Evolutionary conservation across 768 basidiomycete species (phyloP), one percentile per base, ranked within the genome.

Genomic region (Austroboletus eburneus): DNA sequence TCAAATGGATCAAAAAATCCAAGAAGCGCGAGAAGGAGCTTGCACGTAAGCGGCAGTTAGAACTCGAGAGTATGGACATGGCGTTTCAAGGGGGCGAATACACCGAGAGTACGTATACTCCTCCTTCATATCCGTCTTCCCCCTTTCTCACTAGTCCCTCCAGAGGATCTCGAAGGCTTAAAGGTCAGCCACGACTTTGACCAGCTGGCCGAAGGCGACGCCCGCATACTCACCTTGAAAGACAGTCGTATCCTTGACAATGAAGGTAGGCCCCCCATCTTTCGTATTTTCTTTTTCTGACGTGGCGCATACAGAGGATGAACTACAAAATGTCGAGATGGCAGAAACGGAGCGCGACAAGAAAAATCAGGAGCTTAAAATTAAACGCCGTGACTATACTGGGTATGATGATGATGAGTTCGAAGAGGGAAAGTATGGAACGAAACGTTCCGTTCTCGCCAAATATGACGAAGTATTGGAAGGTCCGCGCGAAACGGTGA

Each of bases 371-470:
- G 89, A 93, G 36, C 69, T 88, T 40, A 95, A 96, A 69, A 91
- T 86, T 37, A 92, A 95, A 72, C 83, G 78, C 47, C 81, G 79
- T 21, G 87, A 89, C 61, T 98, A 97, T 61, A 93, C 91, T 0
- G 94, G 94, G 14, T 95, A 90, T 63, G 94, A 99, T 57, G 95
- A 98, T 57, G 93, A 95, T 5, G 96, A 98, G 60, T 97, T 98
- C 55, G 72, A 66, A 3, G 79, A 79, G 20, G 87, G 83, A 20
- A 77, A 73, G 38, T 81, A 78, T 42, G 90, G 88, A n/a, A 75
- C 83, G 75, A 93, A 90, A 62, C 79, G 83, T 22, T 78, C 88
- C 23, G 74, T 98, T 25, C 69, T 99, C 43, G 78, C 88, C 17
- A 98, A 98, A 66, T 98, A 98, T 58, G 95, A 98, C 55, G 91